phyloP scores from a whole-genome alignment of 164 flowering plant species.

The Macadamia integrifolia region DNA sequence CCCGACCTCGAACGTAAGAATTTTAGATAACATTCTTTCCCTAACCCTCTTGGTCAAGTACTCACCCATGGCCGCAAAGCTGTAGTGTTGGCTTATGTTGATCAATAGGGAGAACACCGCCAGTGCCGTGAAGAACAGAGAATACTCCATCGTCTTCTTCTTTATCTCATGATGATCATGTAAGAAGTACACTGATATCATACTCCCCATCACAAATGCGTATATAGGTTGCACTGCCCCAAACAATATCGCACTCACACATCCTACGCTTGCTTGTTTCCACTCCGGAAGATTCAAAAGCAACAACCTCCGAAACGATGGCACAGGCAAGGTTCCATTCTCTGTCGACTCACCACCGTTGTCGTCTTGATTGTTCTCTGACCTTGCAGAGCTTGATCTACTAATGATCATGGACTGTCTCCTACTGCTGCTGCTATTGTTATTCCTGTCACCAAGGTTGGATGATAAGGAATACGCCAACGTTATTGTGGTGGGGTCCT shows the following conservation, averaged over 20 bases:
- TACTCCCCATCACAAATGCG: slow-evolving; percentile 60
- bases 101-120: slow-evolving; percentile 46
- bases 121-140: slow-evolving; percentile 43
- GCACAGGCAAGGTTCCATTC: slow-evolving; percentile 25
- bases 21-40: slow-evolving; percentile 74
- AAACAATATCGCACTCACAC: slow-evolving; percentile 47
- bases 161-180: slow-evolving; percentile 49
- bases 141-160: slow-evolving; percentile 37
- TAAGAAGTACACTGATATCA: slow-evolving; percentile 62
- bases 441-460: slow-evolving; percentile 9
- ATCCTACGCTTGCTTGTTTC: slow-evolving; percentile 59
- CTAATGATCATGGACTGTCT: slow-evolving; percentile 39
- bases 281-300: slow-evolving; percentile 68
- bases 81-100: slow-evolving; percentile 64
- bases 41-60: slow-evolving; percentile 69
- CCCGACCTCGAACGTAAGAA: slow-evolving; percentile 77
- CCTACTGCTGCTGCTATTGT: slow-evolving; percentile 3
- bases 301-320: slow-evolving; percentile 58
- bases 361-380: slow-evolving; percentile 13
- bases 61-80: slow-evolving; percentile 85
- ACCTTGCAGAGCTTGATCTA: slow-evolving; percentile 50
- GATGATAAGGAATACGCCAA: neutral
- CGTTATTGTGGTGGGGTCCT: neutral
- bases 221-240: slow-evolving; percentile 27
- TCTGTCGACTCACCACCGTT: neutral